These are phyloP conservation scores for Mortierella sp. DNA, from an alignment of 371 early-diverging fungal species.

Conservation along the genomic window DNA sequence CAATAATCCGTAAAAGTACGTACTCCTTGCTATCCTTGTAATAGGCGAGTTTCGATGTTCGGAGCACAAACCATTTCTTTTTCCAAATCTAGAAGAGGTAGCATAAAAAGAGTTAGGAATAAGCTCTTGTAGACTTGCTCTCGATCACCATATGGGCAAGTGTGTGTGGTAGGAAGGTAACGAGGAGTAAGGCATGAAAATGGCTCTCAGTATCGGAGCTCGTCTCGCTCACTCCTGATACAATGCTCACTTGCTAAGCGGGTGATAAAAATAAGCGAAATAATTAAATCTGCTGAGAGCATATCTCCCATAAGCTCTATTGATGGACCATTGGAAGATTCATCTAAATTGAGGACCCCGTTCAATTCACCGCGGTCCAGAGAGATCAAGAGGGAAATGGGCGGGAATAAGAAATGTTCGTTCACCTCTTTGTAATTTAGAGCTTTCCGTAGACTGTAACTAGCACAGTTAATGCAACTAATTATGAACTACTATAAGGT, in stretches of 20 bases:
- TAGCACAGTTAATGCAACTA: not conserved
- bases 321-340: not conserved
- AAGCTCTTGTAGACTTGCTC: not conserved
- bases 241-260: not conserved
- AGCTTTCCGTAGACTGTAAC: not conserved
- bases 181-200: constrained; percentile 7
- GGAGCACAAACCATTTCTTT: constrained; percentile 87
- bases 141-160: not conserved
- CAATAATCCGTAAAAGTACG: constrained; percentile 80
- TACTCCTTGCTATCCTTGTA: constrained; percentile 93
- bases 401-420: not conserved
- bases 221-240: constrained; percentile 7
- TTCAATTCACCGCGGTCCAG: not conserved
- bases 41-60: constrained; percentile 82
- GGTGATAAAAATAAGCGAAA: constrained; percentile 2
- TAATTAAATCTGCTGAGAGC: constrained; percentile 8
- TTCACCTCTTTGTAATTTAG: not conserved
- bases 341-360: not conserved
- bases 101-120: not conserved
- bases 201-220: constrained; percentile 9
- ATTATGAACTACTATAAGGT: not conserved
- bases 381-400: not conserved
- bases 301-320: constrained; percentile 8
- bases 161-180: not conserved
- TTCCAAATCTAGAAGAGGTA: constrained; percentile 80